phyloP scores from a whole-genome alignment of 31 red algal genomes.

The Endocladia muricata region DNA sequence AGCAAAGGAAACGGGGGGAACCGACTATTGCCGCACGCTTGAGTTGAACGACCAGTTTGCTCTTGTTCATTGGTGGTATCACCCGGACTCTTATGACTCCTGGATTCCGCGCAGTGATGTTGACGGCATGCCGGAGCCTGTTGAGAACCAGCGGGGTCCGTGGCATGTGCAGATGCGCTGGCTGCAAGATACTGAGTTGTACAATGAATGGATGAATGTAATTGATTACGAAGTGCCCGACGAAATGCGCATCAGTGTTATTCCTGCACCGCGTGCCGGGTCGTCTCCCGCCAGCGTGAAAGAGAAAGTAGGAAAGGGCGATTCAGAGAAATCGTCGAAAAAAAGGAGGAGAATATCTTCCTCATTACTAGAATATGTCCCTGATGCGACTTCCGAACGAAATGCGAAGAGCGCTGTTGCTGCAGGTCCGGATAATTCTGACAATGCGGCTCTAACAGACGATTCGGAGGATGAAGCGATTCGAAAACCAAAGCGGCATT shows the following conservation, averaged over 20 bases:
- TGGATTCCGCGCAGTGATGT: constrained; percentile 82
- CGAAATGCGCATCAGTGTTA: constrained; percentile 44
- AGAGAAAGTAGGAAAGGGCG: constrained; percentile 8
- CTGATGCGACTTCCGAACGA: constrained; percentile 6
- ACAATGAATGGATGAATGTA: constrained; percentile 97
- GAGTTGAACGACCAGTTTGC: constrained; percentile 9
- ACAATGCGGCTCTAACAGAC: constrained; percentile 6
- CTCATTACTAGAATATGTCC: neutral
- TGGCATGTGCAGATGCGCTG: constrained; percentile 89
- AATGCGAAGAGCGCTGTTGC: constrained; percentile 5
- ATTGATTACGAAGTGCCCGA: constrained; percentile 89
- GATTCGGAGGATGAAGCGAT: constrained; percentile 29
- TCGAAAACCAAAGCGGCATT: constrained; percentile 14
- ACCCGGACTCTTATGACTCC: constrained; percentile 90
- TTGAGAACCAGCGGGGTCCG: constrained; percentile 5
- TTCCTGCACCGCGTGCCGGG: constrained; percentile 26
- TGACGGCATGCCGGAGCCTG: constrained; percentile 50
- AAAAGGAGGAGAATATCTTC: constrained; percentile 37
- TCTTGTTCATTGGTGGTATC: constrained; percentile 86
- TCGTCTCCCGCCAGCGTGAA: neutral
- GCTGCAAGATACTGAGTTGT: constrained; percentile 61
- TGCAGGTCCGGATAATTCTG: too few species aligned
- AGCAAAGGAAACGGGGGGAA: constrained; percentile 64
- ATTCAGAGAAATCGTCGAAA: constrained; percentile 22
- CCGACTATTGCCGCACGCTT: constrained; percentile 58